These are phyloP conservation scores for Gilbertella persicaria DNA, from an alignment of 371 early-diverging fungal genomes.

Conservation along the genomic window DNA sequence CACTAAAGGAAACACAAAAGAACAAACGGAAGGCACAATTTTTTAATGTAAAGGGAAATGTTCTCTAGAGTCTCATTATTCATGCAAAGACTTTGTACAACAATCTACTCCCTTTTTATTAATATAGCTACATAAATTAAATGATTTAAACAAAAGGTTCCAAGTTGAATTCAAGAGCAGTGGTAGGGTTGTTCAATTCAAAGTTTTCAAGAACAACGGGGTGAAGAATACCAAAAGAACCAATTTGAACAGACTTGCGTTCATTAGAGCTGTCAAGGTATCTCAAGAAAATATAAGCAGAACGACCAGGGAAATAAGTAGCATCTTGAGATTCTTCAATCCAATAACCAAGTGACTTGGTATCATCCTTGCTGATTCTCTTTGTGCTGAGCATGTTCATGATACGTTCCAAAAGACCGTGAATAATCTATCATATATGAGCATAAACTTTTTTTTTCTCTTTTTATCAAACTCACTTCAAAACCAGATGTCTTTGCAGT, in stretches of 20 bases:
- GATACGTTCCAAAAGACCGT: slow-evolving; percentile 90
- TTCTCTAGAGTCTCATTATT: too few species aligned
- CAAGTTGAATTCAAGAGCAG: slow-evolving; percentile 92
- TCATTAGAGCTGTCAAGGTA: slow-evolving; percentile 46
- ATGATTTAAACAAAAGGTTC: slow-evolving; percentile 89
- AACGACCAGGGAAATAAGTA: slow-evolving; percentile 92
- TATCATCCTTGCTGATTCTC: slow-evolving; percentile 46
- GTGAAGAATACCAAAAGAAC: slow-evolving; percentile 92
- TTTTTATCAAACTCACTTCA: slow-evolving; percentile 60
- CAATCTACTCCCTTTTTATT: too few species aligned
- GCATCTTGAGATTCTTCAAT: slow-evolving; percentile 79
- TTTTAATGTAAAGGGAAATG: too few species aligned
- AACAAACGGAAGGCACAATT: too few species aligned
- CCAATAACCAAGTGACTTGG: slow-evolving; percentile 69
- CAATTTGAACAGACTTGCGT: slow-evolving; percentile 64
- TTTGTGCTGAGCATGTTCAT: slow-evolving; percentile 79
- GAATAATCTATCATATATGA: slow-evolving; percentile 62
- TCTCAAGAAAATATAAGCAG: slow-evolving; percentile 81
- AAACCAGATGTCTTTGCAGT: slow-evolving; percentile 89
- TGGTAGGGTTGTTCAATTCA: slow-evolving; percentile 84
- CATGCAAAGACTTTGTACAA: too few species aligned
- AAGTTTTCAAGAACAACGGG: slow-evolving; percentile 89
- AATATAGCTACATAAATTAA: slow-evolving; percentile 4
- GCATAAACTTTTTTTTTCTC: not conserved
- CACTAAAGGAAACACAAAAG: too few species aligned